These are phyloP conservation scores for Tricholoma flavovirens DNA, from an alignment of 768 basidiomycete species.

Conservation along the genomic window DNA sequence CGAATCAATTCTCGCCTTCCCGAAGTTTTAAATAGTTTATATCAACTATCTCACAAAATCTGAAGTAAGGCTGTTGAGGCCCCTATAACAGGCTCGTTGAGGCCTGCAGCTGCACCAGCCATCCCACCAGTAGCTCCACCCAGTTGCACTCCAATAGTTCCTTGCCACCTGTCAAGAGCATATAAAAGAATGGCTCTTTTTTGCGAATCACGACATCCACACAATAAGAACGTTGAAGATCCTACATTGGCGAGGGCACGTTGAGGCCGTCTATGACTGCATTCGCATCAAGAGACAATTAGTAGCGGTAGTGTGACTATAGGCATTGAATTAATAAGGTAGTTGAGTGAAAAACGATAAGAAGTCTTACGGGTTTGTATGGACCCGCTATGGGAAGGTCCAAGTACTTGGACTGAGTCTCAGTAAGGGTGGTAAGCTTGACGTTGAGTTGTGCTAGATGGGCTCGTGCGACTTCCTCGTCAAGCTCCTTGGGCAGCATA, in stretches of 20 bases:
- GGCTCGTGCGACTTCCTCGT: conserved; percentile 98
- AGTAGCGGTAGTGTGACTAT: conserved; percentile 43
- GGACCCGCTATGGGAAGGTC: conserved; percentile 81
- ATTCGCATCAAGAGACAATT: conserved; percentile 24
- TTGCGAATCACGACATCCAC: conserved; percentile 48
- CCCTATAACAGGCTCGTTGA: conserved; percentile 44
- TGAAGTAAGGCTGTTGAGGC: not conserved
- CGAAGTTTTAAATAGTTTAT: too few relatives aligned
- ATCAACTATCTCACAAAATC: conserved; percentile 5
- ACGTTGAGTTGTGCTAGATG: conserved; percentile 90
- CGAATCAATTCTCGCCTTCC: too few relatives aligned
- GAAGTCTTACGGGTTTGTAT: conserved; percentile 43
- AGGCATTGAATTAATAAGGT: not conserved
- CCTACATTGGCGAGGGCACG: conserved; percentile 64
- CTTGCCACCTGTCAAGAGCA: conserved; percentile 41
- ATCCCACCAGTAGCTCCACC: not conserved
- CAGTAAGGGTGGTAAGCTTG: conserved; percentile 75
- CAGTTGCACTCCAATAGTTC: conserved; percentile 15
- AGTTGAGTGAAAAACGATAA: not conserved
- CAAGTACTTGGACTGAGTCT: conserved; percentile 83
- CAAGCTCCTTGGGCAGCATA: conserved; percentile 97
- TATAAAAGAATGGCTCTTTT: conserved; percentile 37
- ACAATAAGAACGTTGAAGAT: conserved; percentile 61
- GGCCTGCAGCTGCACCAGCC: conserved; percentile 31
- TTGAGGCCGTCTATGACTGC: conserved; percentile 63